Base-by-base conservation (phyloP, 805 yeast genomes). In the Saccharomycopsis sp. region DNA sequence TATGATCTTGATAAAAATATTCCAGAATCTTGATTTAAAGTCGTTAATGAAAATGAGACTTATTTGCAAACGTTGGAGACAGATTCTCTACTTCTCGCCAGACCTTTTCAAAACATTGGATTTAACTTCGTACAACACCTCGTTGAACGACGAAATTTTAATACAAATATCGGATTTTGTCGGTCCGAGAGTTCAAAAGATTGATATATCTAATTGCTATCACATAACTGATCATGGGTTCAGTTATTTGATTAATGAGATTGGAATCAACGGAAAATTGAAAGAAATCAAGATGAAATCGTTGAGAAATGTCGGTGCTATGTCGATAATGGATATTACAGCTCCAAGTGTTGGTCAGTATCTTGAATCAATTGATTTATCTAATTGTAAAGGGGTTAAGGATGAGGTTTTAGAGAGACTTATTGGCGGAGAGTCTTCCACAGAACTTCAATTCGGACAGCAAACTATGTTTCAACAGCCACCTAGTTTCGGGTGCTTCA, bases 291-390 rank as follows among this genome's bases (percentile, higher is more conserved):
- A 76, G 60, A 85, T 87, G 90, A 76, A 75, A 61, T 82, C 87
- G 15, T 85, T 81, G 53, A 87, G 93, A 93, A 89, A 85, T 64
- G 82, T 87, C 7, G 80, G 85, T 60, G 89, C 90, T 1, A 84
- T 86, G 89, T 87, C 92, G 1, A 85, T 87, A 34, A 85, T 87
- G 90, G 93, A 87, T 68, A 70, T 87, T 49, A 79, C 89, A 1
- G 83, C 80, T 1, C 85, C 86, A 0, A 76, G 80, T 64, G 83
- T 86, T 35, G 91, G 91, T 7, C 73, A 76, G 38, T 70, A 77
- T 62, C 70, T 87, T 44, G 81, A 76, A 57, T 83, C 80, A 56
- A 73, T 87, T 20, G 90, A 87, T 68, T 72, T 87, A 50, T 79
- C 88, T 8, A 86, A 87, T 68, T 87, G 93, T 64, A 73, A 91